Base-by-base conservation (phyloP, 2,329 filamentous ascomycete genomes). In the Colletotrichum sp. region DNA sequence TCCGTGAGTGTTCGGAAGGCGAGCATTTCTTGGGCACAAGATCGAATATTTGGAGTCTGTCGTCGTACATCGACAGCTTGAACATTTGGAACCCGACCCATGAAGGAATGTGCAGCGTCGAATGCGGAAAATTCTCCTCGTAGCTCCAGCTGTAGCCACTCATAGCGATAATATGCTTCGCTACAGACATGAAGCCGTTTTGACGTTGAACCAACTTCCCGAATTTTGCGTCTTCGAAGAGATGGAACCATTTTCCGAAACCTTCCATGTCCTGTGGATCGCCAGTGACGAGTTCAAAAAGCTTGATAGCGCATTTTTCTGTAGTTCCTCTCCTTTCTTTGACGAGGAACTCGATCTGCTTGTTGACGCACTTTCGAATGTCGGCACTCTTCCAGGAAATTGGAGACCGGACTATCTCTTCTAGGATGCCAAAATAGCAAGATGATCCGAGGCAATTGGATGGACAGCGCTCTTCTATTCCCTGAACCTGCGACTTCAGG, bases 361-460 rank as follows among this genome's bases (percentile, higher is more conserved):
- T 43, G 0, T n/a, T 43, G 38, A 43, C 3, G 0, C 0, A n/a
- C 0, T n/a, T 1, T 43, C 5, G 38, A 48, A 48, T 48, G 38
- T 48, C 0, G 38, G 18, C 38, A 18, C 38, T 48, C 18, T n/a
- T n/a, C 38, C 38, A 48, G 38, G 38, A 48, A 48, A 0, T 12
- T 48, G 38, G 6, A 48, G 18, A 48, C 38, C 0, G 18, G 9
- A 48, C 38, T 48, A 48, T 3, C 18, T 0, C 9, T 0, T 48
- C 38, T 12, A 48, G 38, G 18, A 48, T 1, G 38, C 18, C 18
- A n/a, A n/a, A n/a, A 43, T 48, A 12, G 18, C 38, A 48, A 1
- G 18, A n/a, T n/a, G 38, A 1, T 12, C 0, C 38, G 18, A 12
- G 18, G 18, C 38, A 48, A n/a, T 48, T n/a, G 18, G 38, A 48